These are phyloP conservation scores for Trametes sanguinea DNA, from an alignment of 768 basidiomycete species.

Conservation along the genomic window DNA sequence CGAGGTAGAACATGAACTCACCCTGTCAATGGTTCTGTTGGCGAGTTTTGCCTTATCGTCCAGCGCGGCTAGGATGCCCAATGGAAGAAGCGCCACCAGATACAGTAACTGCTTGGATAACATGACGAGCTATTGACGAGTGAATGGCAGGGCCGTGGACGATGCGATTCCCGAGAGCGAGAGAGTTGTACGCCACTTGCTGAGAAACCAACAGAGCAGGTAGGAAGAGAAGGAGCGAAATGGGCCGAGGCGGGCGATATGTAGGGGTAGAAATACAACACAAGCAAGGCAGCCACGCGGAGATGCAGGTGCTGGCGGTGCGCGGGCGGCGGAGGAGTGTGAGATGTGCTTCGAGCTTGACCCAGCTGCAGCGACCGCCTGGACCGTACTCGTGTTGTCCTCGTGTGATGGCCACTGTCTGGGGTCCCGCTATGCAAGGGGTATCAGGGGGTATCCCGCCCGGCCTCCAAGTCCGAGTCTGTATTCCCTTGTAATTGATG, in stretches of 20 bases:
- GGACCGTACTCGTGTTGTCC: too few species aligned
- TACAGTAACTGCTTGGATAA: constrained; percentile 25
- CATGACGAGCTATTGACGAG: constrained; percentile 16
- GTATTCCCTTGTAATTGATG: too few species aligned
- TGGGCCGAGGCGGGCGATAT: neutral
- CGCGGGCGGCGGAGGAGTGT: neutral
- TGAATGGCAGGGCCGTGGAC: neutral
- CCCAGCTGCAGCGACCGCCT: too few species aligned
- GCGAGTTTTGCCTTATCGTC: constrained; percentile 54
- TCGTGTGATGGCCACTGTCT: too few species aligned
- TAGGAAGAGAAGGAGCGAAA: neutral
- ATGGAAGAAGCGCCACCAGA: constrained; percentile 30
- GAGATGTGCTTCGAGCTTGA: too few species aligned
- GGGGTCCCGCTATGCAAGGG: too few species aligned
- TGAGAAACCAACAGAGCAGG: neutral
- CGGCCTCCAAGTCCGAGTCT: too few species aligned
- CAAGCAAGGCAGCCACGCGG: neutral
- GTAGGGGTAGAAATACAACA: neutral
- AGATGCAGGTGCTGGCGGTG: neutral
- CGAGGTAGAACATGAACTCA: constrained; percentile 42
- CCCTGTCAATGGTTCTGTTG: constrained; percentile 76
- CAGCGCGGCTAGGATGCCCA: constrained; percentile 32
- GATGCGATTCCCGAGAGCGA: neutral
- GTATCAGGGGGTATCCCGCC: too few species aligned
- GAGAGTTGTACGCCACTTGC: neutral